Evolutionary conservation across 257 asterid species (phyloP), one percentile per base, ranked within the genome.

Genomic region (Fraxinus excelsior): DNA sequence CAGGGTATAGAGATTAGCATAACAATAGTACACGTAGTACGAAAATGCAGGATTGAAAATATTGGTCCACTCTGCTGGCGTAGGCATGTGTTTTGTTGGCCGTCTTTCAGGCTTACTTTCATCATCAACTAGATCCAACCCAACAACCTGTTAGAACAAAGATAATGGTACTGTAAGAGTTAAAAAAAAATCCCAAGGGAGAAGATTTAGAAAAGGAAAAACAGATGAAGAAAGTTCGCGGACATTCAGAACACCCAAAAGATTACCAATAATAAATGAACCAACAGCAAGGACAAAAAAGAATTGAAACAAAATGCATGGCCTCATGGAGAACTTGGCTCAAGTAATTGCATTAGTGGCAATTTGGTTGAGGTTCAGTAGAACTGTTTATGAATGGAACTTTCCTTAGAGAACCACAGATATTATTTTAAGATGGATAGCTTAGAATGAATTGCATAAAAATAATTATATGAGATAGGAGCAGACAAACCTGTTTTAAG

Each of bases 61-160:
- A 62, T 95, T 95, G 79, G 96, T 95, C 99, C 99, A 95, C 74
- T 95, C 91, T 77, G 85, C 89, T 0, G 99, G 99, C 3, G 97
- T 93, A 68, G 97, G 99, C 99, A 95, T 95, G 90, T 95, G 99
- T 82, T 95, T 95, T 64, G 98, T 95, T 40, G 99, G 99, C 80
- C 98, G 88, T 78, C 99, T 87, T 84, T 95, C 99, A 80, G 99
- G 99, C 85, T 95, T 95, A 88, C 94, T 95, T 87, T 95, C 99
- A 64, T 95, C 99, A 80, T 95, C 99, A 87, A 95, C 99, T 82
- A 93, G 94, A 88, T 95, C 99, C 86, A 95, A 87, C 66, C 99
- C 99, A 75, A 95, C 99, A 60, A 95, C 99, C 99, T 95, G 90
- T 73, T 23, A 51, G 71, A 73, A 72, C 46, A 80, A 65, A 74